A percentile compares a stretch with the other conserved stretches of the same genome.
Conservation (phyloP, 805 yeast genomes). For the Hanseniaspora lachancei region DNA sequence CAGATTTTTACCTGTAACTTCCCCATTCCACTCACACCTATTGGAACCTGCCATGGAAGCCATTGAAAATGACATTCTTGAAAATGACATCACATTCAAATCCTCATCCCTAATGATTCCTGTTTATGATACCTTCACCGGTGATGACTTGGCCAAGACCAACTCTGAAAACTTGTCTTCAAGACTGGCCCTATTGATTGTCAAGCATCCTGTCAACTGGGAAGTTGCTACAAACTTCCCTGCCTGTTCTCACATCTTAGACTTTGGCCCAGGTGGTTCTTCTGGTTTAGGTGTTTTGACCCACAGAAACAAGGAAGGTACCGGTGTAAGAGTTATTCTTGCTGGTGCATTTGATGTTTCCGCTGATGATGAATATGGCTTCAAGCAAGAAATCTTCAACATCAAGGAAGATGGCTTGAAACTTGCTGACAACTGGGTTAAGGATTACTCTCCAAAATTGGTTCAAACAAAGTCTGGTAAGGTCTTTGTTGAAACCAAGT, state of each 20-base stretch:
- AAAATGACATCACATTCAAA: constrained; percentile 44
- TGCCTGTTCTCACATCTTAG: constrained; percentile 75
- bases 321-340: constrained; percentile 86
- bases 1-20: constrained; percentile 85
- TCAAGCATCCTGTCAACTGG: constrained; percentile 88
- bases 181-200: constrained; percentile 71
- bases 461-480: constrained; percentile 62
- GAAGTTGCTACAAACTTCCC: constrained; percentile 66
- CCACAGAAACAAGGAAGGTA: constrained; percentile 95
- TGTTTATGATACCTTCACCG: constrained; percentile 80
- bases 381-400: constrained; percentile 88
- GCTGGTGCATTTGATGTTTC: constrained; percentile 78
- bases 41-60: constrained; percentile 56
- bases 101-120: constrained; percentile 58
- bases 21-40: constrained; percentile 93
- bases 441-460: constrained; percentile 75
- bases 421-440: constrained; percentile 83
- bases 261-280: constrained; percentile 98
- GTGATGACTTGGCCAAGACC: constrained; percentile 55
- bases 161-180: constrained; percentile 40
- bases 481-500: constrained; percentile 82
- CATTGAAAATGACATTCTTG: constrained; percentile 52
- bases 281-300: constrained; percentile 94
- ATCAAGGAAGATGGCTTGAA: constrained; percentile 49
- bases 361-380: constrained; percentile 77